A percentile compares a stretch with the other conserved stretches of the same genome.
Conservation (phyloP, 2,329 filamentous ascomycete species). For the Fusarium subtropicale region DNA sequence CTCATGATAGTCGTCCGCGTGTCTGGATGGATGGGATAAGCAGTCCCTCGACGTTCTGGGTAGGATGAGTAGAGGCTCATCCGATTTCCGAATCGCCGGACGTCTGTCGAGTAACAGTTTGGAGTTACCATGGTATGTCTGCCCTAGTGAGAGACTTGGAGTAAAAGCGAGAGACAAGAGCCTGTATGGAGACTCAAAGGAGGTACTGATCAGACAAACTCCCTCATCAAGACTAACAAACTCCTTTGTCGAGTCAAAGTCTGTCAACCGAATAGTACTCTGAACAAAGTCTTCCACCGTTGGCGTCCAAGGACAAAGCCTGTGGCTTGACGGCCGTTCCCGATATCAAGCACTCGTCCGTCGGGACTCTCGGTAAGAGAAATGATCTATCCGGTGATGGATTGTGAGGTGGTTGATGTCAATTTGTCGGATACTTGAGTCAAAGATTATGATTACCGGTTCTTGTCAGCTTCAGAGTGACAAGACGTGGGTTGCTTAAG, state of each 20-base stretch:
- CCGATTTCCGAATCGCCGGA: slow-evolving; percentile 34
- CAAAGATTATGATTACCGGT: slow-evolving; percentile 7
- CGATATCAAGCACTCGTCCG: slow-evolving; percentile 36
- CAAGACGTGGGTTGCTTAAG: background rate
- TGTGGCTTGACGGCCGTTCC: slow-evolving; percentile 18
- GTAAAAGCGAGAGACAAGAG: slow-evolving; percentile 13
- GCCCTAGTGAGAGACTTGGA: background rate
- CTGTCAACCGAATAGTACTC: background rate
- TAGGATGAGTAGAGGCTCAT: slow-evolving; percentile 38
- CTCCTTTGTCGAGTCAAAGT: slow-evolving; percentile 5
- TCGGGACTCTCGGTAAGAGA: slow-evolving; percentile 15
- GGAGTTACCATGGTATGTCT: slow-evolving; percentile 40
- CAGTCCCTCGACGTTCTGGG: slow-evolving; percentile 37
- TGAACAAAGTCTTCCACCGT: background rate
- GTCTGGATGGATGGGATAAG: slow-evolving; percentile 39
- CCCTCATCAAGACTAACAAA: slow-evolving; percentile 27
- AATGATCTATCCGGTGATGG: slow-evolving; percentile 11
- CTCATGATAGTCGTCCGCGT: slow-evolving; percentile 48
- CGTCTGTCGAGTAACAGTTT: slow-evolving; percentile 36
- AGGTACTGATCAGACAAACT: slow-evolving; percentile 4
- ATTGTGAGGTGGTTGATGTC: slow-evolving; percentile 5
- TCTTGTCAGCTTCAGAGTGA: slow-evolving; percentile 7
- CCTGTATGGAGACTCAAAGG: slow-evolving; percentile 1
- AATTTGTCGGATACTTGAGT: slow-evolving; percentile 2
- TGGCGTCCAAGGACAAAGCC: slow-evolving; percentile 8